A percentile compares a stretch with the other conserved stretches of the same genome.
Conservation (phyloP, 805 yeast genomes). For the Lipomyces sp. region DNA sequence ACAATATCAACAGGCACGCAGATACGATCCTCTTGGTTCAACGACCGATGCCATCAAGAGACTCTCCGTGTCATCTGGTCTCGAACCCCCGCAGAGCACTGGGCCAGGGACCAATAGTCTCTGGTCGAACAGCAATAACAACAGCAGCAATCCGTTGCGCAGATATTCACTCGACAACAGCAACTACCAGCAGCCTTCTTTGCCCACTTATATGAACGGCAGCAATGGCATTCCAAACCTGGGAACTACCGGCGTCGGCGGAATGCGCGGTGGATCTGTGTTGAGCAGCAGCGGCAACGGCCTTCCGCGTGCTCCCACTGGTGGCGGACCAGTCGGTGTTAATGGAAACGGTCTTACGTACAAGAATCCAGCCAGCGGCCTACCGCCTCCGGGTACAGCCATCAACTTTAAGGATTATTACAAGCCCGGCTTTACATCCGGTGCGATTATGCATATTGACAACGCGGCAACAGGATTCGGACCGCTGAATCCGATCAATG, state of each 20-base stretch:
- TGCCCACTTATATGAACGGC: not conserved
- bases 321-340: not conserved
- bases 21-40: not conserved
- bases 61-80: slow-evolving; percentile 5
- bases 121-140: not conserved
- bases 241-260: not conserved
- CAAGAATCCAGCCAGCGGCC: not conserved
- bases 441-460: slow-evolving; percentile 1
- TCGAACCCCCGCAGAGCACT: not conserved
- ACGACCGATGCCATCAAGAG: slow-evolving; percentile 12
- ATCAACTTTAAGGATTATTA: not conserved
- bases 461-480: not conserved
- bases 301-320: not conserved
- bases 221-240: not conserved
- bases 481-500: not conserved
- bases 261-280: not conserved
- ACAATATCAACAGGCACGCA: not conserved
- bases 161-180: slow-evolving; percentile 1
- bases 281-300: not conserved
- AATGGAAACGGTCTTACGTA: not conserved
- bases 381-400: not conserved
- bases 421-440: not conserved
- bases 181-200: slow-evolving; percentile 1
- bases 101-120: not conserved
- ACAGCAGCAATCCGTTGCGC: not conserved